Conservation (phyloP, 306 rosid species). For the Quercus rubra region DNA sequence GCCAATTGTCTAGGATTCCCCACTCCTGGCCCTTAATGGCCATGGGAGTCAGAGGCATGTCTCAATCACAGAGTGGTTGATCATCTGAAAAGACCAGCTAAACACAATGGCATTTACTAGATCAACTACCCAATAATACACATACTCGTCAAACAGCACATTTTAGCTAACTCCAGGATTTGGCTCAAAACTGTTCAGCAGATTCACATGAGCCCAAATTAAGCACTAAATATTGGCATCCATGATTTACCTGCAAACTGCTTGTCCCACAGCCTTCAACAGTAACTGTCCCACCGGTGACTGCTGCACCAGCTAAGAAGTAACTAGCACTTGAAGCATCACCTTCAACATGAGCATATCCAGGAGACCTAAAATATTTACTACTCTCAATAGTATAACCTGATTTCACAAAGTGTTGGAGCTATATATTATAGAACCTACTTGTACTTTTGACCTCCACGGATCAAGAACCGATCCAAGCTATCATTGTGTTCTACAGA, state of each 20-base stretch:
- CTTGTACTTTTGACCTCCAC: constrained; percentile 97
- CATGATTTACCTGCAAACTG: constrained; percentile 84
- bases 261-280: constrained; percentile 95
- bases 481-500: constrained; percentile 63
- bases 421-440: constrained; percentile 41
- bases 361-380: constrained; percentile 68
- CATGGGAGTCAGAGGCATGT: too few species aligned
- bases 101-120: too few species aligned
- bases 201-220: not conserved
- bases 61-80: too few species aligned
- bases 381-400: constrained; percentile 10
- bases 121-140: too few species aligned
- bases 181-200: too few species aligned
- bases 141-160: too few species aligned
- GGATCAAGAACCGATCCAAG: constrained; percentile 83
- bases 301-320: constrained; percentile 98
- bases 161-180: too few species aligned
- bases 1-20: too few species aligned
- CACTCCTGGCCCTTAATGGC: too few species aligned
- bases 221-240: not conserved
- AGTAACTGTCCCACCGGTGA: constrained; percentile 96
- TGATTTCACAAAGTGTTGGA: constrained; percentile 7
- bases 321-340: constrained; percentile 99
- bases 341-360: constrained; percentile 93
- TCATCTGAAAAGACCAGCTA: too few species aligned